Percentiles rank a stretch among this genome's conserved stretches.
Evolutionary conservation across 352 stramenopile genomes (phyloP).

Genomic region (Globisporangium echinulatum): DNA sequence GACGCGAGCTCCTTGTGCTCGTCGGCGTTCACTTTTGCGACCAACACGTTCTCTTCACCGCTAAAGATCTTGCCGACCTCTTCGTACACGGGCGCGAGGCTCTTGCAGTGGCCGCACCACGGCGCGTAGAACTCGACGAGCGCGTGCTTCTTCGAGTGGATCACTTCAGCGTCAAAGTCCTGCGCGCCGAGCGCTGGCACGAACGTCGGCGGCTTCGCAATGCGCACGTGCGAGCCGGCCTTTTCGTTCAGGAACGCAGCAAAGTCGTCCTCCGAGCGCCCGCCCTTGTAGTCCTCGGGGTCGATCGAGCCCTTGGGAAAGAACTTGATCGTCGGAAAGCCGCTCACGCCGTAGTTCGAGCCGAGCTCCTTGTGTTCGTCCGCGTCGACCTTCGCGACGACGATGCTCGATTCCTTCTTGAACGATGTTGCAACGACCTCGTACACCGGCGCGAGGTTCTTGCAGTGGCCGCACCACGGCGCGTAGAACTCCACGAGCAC

Average conservation of each 20-base stretch:
- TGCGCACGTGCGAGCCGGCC: slow-evolving; percentile 60
- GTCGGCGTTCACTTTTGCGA: slow-evolving; percentile 83
- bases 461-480: slow-evolving; percentile 94
- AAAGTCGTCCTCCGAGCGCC: slow-evolving; percentile 82
- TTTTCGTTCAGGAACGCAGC: slow-evolving; percentile 72
- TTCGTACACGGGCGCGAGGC: slow-evolving; percentile 79
- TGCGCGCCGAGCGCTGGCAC: slow-evolving; percentile 49
- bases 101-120: slow-evolving; percentile 13
- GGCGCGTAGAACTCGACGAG: slow-evolving; percentile 54
- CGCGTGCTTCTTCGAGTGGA: slow-evolving; percentile 78
- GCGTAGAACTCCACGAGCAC: slow-evolving; percentile 92
- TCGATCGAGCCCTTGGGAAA: slow-evolving; percentile 76
- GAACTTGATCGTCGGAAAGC: slow-evolving; percentile 94
- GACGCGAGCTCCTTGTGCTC: slow-evolving; percentile 46
- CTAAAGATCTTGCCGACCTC: slow-evolving; percentile 69
- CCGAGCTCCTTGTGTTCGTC: slow-evolving; percentile 80
- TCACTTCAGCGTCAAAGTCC: slow-evolving; percentile 77
- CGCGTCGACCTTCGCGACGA: slow-evolving; percentile 87
- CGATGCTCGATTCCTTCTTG: slow-evolving; percentile 80
- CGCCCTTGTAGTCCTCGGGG: slow-evolving; percentile 82
- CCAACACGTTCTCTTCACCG: slow-evolving; percentile 71
- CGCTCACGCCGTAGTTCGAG: slow-evolving; percentile 78
- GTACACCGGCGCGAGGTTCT: slow-evolving; percentile 74
- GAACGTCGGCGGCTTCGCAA: slow-evolving; percentile 61
- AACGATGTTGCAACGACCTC: slow-evolving; percentile 86